These are phyloP conservation scores for Plasmodiophora brassicae DNA, from an alignment of 208 protist species.

Conservation along the genomic window DNA sequence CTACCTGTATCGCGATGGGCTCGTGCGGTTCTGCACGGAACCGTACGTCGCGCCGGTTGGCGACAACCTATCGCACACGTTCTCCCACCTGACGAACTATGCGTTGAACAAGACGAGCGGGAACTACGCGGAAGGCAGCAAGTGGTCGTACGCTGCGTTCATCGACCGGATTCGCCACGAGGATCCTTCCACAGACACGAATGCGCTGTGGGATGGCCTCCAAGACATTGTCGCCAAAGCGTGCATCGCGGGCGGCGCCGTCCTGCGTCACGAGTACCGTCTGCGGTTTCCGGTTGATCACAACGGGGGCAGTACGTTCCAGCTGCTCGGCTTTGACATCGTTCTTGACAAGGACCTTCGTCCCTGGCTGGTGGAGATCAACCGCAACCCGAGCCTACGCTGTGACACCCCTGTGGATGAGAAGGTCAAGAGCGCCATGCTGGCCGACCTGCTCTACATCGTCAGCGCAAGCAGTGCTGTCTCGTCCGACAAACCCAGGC, in stretches of 20 bases:
- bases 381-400: constrained; percentile 7
- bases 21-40: constrained; percentile 55
- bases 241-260: neutral
- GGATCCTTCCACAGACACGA: neutral
- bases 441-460: neutral
- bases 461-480: too few relatives aligned
- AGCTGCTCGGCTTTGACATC: constrained; percentile 49
- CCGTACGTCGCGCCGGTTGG: constrained; percentile 39
- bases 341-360: constrained; percentile 42
- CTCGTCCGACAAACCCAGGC: too few relatives aligned
- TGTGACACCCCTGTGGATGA: neutral
- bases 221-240: neutral
- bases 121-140: constrained; percentile 12
- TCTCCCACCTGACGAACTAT: constrained; percentile 55
- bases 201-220: neutral
- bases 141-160: neutral
- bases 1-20: constrained; percentile 53
- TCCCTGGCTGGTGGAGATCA: constrained; percentile 39
- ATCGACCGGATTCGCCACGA: neutral
- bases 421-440: neutral
- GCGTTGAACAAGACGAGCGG: constrained; percentile 54
- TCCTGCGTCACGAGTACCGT: neutral
- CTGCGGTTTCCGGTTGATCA: neutral
- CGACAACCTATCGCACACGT: constrained; percentile 35
- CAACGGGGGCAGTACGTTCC: constrained; percentile 32